Conservation (phyloP, 345 rosid species). For the Litchi chinensis region DNA sequence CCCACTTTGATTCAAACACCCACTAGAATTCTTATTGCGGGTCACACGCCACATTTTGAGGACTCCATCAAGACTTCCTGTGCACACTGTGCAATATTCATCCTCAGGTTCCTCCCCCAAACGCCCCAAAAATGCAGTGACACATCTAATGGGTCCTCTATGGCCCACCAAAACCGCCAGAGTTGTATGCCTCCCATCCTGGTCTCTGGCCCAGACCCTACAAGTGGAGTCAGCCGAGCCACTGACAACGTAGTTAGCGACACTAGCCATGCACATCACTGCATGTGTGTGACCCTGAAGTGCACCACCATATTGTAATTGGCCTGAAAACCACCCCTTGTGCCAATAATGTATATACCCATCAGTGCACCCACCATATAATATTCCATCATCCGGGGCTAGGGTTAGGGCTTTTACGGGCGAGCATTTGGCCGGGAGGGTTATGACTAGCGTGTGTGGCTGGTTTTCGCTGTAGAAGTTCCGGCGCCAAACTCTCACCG, state of each 20-base stretch:
- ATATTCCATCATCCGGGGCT: constrained; percentile 30
- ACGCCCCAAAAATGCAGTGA: constrained; percentile 32
- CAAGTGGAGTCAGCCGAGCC: constrained; percentile 54
- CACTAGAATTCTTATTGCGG: constrained; percentile 17
- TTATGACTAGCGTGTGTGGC: constrained; percentile 41
- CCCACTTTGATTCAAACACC: constrained; percentile 8
- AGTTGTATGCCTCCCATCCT: constrained; percentile 40
- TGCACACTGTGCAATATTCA: constrained; percentile 44
- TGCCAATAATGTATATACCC: constrained; percentile 57
- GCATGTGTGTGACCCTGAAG: constrained; percentile 66
- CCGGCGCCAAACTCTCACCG: constrained; percentile 48
- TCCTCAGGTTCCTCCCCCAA: constrained; percentile 36
- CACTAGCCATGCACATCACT: constrained; percentile 47
- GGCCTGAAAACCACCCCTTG: constrained; percentile 49
- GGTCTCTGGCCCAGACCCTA: constrained; percentile 49
- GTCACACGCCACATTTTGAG: constrained; percentile 50
- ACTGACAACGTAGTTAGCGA: constrained; percentile 41
- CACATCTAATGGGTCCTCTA: constrained; percentile 46
- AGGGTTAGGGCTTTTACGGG: constrained; percentile 53
- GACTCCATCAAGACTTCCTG: constrained; percentile 59
- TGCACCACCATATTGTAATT: constrained; percentile 47
- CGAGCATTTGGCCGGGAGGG: constrained; percentile 49
- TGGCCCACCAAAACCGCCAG: constrained; percentile 46
- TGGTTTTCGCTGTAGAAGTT: constrained; percentile 35
- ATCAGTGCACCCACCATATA: constrained; percentile 59